Conservation (phyloP, 306 rosid species). For the Biancaea sappan region DNA sequence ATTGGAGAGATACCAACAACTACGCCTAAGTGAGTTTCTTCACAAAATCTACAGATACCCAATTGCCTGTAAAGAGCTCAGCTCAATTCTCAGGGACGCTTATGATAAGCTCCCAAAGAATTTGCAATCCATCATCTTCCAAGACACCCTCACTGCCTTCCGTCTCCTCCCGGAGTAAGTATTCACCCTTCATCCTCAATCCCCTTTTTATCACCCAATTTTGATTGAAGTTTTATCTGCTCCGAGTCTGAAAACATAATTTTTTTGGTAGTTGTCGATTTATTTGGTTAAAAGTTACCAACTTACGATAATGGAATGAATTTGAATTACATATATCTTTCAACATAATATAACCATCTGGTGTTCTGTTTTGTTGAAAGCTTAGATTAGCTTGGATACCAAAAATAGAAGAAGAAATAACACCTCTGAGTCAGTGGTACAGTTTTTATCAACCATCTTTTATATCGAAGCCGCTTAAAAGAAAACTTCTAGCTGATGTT, state of each 20-base stretch:
- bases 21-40: conserved; percentile 48
- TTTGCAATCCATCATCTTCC: conserved; percentile 63
- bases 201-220: neutral
- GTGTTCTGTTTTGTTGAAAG: neutral
- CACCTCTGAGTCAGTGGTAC: neutral
- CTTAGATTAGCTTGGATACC: neutral
- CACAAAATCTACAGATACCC: conserved; percentile 55
- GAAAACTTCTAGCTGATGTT: neutral
- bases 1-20: conserved; percentile 60
- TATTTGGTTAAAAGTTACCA: neutral
- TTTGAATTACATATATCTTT: neutral
- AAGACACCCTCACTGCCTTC: conserved; percentile 77
- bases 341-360: neutral
- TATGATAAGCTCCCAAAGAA: conserved; percentile 63
- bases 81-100: conserved; percentile 63
- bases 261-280: neutral
- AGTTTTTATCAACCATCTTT: neutral
- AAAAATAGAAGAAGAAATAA: neutral
- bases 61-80: conserved; percentile 69
- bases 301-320: neutral
- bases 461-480: neutral
- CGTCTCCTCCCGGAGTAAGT: conserved; percentile 79
- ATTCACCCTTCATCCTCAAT: neutral
- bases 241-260: neutral
- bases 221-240: neutral